A percentile compares a stretch with the other conserved stretches of the same genome.
phyloP scores from a whole-genome alignment of 345 rosid species.

The Physaria fendleri region DNA sequence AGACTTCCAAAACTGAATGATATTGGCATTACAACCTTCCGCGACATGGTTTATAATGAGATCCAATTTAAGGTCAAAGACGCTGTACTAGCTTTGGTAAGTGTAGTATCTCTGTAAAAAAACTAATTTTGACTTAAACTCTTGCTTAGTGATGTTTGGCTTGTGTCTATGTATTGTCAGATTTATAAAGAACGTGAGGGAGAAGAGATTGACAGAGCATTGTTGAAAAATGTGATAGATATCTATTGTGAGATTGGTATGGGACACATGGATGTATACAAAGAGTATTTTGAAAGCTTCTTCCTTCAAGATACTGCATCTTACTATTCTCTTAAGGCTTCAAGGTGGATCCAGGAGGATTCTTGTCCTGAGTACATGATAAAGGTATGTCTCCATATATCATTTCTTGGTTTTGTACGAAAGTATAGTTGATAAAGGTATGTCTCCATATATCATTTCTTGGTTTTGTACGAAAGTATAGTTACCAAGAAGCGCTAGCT shows the following conservation, averaged over 20 bases:
- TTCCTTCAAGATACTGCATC: slow-evolving; percentile 54
- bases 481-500: too few relatives aligned
- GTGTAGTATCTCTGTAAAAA: neutral
- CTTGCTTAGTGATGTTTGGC: neutral
- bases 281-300: slow-evolving; percentile 55
- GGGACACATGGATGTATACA: slow-evolving; percentile 45
- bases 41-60: too few relatives aligned
- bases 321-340: slow-evolving; percentile 71
- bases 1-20: too few relatives aligned
- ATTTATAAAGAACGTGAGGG: slow-evolving; percentile 76
- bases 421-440: too few relatives aligned
- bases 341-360: slow-evolving; percentile 65
- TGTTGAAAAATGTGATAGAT: slow-evolving; percentile 63
- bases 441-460: too few relatives aligned
- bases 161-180: slow-evolving; percentile 1
- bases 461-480: too few relatives aligned
- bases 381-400: too few relatives aligned
- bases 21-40: too few relatives aligned
- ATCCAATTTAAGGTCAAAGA: too few relatives aligned
- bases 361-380: slow-evolving; percentile 76
- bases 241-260: slow-evolving; percentile 71
- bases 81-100: too few relatives aligned
- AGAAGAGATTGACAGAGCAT: slow-evolving; percentile 58
- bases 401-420: too few relatives aligned
- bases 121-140: neutral